Evolutionary conservation across 257 asterid genomes (phyloP).

Genomic region (Nemophila menziesii): DNA sequence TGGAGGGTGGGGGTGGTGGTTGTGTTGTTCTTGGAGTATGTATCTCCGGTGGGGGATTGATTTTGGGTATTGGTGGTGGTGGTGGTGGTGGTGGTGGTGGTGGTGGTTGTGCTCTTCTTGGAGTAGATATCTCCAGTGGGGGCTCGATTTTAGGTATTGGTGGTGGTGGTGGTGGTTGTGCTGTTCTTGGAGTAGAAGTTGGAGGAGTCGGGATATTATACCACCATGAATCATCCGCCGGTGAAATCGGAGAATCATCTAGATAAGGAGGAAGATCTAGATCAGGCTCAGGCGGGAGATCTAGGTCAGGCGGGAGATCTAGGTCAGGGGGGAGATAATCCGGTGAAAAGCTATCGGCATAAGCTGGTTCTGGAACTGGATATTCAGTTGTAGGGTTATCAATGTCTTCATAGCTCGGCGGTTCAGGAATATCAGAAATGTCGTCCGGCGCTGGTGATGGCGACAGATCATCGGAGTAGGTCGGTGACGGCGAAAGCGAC

Average conservation of each 20-base stretch:
- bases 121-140: too few relatives aligned
- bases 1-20: conserved; percentile 7
- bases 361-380: conserved; percentile 8
- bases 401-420: conserved; percentile 6
- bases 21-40: too few relatives aligned
- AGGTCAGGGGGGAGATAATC: not conserved
- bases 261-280: not conserved
- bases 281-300: not conserved
- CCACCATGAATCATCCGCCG: conserved; percentile 8
- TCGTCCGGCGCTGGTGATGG: not conserved
- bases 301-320: not conserved
- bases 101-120: too few relatives aligned
- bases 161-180: not conserved
- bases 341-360: not conserved
- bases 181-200: conserved; percentile 1
- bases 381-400: not conserved
- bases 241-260: conserved; percentile 3
- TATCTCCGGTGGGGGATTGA: too few relatives aligned
- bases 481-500: too few relatives aligned
- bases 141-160: too few relatives aligned
- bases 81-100: too few relatives aligned
- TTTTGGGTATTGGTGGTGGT: too few relatives aligned
- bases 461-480: not conserved
- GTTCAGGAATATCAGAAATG: not conserved
- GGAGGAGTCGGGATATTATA: not conserved